These are phyloP conservation scores for Nepenthes gracilis DNA, from an alignment of 148 eudicot species.

Conservation along the genomic window DNA sequence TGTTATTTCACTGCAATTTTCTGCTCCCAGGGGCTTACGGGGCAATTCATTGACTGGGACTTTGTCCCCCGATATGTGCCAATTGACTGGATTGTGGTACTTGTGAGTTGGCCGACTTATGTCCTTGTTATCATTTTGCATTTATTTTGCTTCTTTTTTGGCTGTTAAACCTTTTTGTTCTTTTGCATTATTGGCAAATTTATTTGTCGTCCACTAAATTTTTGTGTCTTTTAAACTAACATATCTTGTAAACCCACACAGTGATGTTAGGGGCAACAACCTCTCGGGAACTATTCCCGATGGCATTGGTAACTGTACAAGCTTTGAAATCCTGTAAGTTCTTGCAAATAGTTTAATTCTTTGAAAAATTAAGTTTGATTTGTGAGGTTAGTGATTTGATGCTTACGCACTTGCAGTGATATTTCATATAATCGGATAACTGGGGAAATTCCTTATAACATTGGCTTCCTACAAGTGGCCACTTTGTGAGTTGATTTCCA, in stretches of 20 bases:
- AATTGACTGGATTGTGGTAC: constrained; percentile 70
- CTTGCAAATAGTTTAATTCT: neutral
- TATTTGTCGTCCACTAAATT: too few species aligned
- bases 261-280: constrained; percentile 59
- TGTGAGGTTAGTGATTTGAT: too few species aligned
- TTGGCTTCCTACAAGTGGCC: constrained; percentile 71
- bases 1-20: neutral
- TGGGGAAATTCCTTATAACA: constrained; percentile 67
- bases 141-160: neutral
- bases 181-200: neutral
- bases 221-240: neutral
- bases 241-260: constrained; percentile 1
- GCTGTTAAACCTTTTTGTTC: neutral
- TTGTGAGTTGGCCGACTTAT: constrained; percentile 30
- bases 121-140: neutral
- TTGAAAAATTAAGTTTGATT: neutral
- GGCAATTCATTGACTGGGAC: constrained; percentile 52
- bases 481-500: constrained; percentile 33
- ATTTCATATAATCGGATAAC: constrained; percentile 58
- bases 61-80: constrained; percentile 73
- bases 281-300: constrained; percentile 59
- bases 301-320: constrained; percentile 66
- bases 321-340: constrained; percentile 61
- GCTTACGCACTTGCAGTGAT: constrained; percentile 25
- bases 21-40: constrained; percentile 37